A percentile compares a stretch with the other conserved stretches of the same genome.
Evolutionary conservation across 495 filamentous ascomycete species (phyloP).

Genomic region (Penicillium cataractarum): DNA sequence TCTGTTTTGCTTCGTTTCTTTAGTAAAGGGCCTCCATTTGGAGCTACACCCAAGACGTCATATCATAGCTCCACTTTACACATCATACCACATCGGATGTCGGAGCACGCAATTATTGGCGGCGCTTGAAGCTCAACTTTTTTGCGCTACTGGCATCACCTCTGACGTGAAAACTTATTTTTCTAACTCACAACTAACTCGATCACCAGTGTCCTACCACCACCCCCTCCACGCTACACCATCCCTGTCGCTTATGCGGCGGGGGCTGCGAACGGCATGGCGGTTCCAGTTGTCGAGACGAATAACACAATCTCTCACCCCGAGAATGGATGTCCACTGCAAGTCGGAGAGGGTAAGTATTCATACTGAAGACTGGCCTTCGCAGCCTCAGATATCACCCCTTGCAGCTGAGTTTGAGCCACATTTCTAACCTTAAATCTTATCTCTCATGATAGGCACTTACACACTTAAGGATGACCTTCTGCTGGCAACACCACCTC

Average conservation of each 20-base stretch:
- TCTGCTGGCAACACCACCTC: conserved; percentile 89
- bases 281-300: conserved; percentile 80
- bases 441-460: conserved; percentile 60
- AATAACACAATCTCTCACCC: conserved; percentile 85
- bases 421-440: conserved; percentile 25
- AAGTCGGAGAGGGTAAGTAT: conserved; percentile 83
- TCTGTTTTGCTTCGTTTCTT: conserved; percentile 2
- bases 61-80: not conserved
- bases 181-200: conserved; percentile 27
- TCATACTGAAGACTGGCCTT: not conserved
- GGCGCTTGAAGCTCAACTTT: not conserved
- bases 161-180: not conserved
- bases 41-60: not conserved
- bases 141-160: not conserved
- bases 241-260: conserved; percentile 67
- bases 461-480: conserved; percentile 89
- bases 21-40: not conserved
- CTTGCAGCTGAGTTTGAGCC: not conserved
- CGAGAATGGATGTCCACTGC: conserved; percentile 68
- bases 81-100: conserved; percentile 4
- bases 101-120: conserved; percentile 6
- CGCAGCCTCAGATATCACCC: conserved; percentile 12
- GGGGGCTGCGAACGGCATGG: conserved; percentile 63
- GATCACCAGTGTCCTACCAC: conserved; percentile 70
- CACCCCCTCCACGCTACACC: conserved; percentile 83